Base-by-base conservation (phyloP, 2,329 filamentous ascomycete genomes). In the Talaromyces marneffei region DNA sequence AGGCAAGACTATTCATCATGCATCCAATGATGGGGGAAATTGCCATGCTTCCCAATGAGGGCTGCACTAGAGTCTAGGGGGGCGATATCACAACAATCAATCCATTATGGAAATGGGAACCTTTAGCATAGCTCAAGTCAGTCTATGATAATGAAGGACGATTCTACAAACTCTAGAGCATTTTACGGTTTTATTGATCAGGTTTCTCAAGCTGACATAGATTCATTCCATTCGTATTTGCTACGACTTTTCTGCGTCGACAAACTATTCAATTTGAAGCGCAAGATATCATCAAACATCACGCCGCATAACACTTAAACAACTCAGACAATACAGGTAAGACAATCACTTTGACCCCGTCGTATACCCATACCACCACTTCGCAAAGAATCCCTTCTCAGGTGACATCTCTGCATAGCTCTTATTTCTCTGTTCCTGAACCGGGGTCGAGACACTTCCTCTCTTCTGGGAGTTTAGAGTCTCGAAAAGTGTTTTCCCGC, bases 341-440 rank as follows among this genome's bases (percentile, higher is more conserved):
- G 2, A 56, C n/a, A 4, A 40, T 42, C 18, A 52, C 57, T 52
- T 58, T 48, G 56, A 63, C 53, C 70, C 70, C 62, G 72, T 66
- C 59, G 70, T 75, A 68, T 75, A 76, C n/a, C 67, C 72, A 64
- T 78, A 66, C 77, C 77, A 79, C 73, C 72, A 71, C 62, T 70
- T 71, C 2, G 70, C 69, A 37, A 78, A 69, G 53, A 78, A 69
- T 0, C 77, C 76, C 0, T 69, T 60, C 48, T 70, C 67, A 29
- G 71, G 66, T 8, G 73, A 68, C 57, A 70, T 68, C 71, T 80
- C 77, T n/a, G 81, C 79, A 56, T 71, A 72, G 69, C 76, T 82
- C 63, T 76, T 79, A 23, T 73, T 68, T 35, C 77, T 69, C 50
- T 79, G 70, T 2, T 70, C 72, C 6, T 68, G 18, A 2, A 6